A percentile compares a stretch with the other conserved stretches of the same genome.
Conservation (phyloP, 1,284 basidiomycete genomes). For the Cutaneotrichosporon sp. region DNA sequence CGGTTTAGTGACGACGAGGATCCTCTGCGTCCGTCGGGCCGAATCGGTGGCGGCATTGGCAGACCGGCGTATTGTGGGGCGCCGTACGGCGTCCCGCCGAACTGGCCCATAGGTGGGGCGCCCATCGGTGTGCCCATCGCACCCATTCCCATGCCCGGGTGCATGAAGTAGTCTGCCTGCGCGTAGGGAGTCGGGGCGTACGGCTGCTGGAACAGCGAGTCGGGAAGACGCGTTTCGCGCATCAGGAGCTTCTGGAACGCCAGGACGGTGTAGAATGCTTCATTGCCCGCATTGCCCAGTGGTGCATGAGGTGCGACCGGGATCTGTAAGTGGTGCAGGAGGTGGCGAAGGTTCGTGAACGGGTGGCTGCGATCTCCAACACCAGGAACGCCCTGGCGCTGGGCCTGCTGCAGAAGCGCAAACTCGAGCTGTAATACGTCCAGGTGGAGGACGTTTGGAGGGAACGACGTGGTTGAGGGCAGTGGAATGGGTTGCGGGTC, state of each 20-base stretch:
- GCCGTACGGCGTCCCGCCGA: constrained; percentile 4
- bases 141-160: neutral
- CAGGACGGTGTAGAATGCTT: constrained; percentile 48
- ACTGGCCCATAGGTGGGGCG: constrained; percentile 1
- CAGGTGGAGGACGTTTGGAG: constrained; percentile 65
- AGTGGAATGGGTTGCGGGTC: constrained; percentile 31
- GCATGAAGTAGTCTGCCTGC: constrained; percentile 1
- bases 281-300: constrained; percentile 49
- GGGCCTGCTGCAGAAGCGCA: constrained; percentile 38
- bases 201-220: constrained; percentile 28
- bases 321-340: constrained; percentile 44
- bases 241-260: constrained; percentile 49
- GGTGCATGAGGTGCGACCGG: constrained; percentile 43
- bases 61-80: constrained; percentile 12
- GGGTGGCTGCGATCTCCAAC: constrained; percentile 36
- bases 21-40: constrained; percentile 9
- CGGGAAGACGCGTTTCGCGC: constrained; percentile 41
- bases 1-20: constrained; percentile 17
- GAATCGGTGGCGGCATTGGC: constrained; percentile 20
- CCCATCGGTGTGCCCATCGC: constrained; percentile 2
- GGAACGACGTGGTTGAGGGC: constrained; percentile 52
- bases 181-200: constrained; percentile 14
- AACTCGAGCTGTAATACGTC: constrained; percentile 54
- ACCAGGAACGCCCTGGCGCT: constrained; percentile 31
- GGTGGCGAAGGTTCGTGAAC: constrained; percentile 31